phyloP scores from a whole-genome alignment of 352 stramenopile genomes.

The Hyaloperonospora brassicae region DNA sequence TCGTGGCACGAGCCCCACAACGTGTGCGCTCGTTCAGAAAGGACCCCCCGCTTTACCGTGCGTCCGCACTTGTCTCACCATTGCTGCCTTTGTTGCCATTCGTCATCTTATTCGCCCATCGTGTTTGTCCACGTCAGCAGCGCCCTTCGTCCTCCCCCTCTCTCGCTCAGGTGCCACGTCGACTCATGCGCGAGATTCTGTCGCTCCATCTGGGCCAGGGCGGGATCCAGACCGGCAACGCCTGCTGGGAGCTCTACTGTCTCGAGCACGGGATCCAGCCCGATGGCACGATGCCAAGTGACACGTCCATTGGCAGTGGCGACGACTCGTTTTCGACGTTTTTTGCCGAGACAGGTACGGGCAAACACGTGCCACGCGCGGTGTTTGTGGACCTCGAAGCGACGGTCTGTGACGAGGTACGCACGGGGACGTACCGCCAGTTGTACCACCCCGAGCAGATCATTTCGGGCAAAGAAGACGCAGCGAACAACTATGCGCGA shows the following conservation, averaged over 20 bases:
- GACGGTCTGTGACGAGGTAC: constrained; percentile 95
- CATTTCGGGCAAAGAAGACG: constrained; percentile 97
- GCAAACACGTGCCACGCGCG: constrained; percentile 45
- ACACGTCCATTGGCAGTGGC: constrained; percentile 39
- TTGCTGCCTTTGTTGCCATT: too few species aligned
- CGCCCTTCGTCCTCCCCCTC: too few species aligned
- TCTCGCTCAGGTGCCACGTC: background rate
- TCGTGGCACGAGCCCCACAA: too few species aligned
- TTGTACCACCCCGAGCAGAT: constrained; percentile 98
- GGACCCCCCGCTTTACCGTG: too few species aligned
- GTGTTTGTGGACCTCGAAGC: constrained; percentile 98
- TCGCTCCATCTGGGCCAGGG: constrained; percentile 95
- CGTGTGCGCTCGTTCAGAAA: too few species aligned
- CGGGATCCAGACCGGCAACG: constrained; percentile 80
- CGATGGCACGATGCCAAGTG: constrained; percentile 78
- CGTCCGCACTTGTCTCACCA: too few species aligned
- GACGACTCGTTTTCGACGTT: constrained; percentile 70
- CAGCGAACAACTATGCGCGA: constrained; percentile 88
- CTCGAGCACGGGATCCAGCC: constrained; percentile 91
- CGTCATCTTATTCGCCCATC: too few species aligned
- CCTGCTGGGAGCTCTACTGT: constrained; percentile 92
- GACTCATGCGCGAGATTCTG: constrained; percentile 84
- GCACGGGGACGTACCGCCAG: constrained; percentile 91
- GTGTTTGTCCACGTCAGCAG: too few species aligned
- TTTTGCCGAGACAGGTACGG: constrained; percentile 82